Evolutionary conservation across 441 rosid genomes (phyloP).

Genomic region (Hura crepitans): DNA sequence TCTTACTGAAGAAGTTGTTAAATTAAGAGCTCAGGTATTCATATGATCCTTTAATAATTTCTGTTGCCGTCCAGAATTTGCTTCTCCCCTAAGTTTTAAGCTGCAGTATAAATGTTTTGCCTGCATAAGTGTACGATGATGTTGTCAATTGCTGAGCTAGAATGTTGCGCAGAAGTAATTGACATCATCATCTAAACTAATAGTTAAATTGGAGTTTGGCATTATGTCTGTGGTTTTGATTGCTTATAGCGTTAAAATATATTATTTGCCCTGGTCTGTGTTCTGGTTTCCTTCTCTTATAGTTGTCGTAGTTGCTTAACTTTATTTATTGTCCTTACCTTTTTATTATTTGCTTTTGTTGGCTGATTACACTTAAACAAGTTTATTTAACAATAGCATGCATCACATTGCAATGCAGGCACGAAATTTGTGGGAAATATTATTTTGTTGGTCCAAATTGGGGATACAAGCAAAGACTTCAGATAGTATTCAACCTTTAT

Average conservation of each 20-base stretch:
- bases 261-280: neutral
- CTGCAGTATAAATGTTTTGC: constrained; percentile 35
- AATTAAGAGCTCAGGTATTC: constrained; percentile 78
- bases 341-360: neutral
- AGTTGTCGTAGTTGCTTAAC: neutral
- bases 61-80: constrained; percentile 17
- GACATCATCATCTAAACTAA: neutral
- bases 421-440: too few relatives aligned
- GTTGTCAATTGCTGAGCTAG: neutral
- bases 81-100: constrained; percentile 23
- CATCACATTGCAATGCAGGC: too few relatives aligned
- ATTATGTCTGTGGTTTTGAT: neutral
- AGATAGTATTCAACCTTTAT: too few relatives aligned
- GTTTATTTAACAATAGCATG: too few relatives aligned
- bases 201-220: neutral
- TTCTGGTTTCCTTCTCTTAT: neutral
- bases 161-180: neutral
- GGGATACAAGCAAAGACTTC: too few relatives aligned
- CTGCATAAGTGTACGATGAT: neutral
- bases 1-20: constrained; percentile 72
- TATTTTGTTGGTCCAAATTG: too few relatives aligned
- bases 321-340: neutral
- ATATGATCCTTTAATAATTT: constrained; percentile 1
- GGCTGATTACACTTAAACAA: neutral
- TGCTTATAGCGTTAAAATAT: constrained; percentile 1